Base-by-base conservation (phyloP, 192 early-diverging fungal genomes). In the Anaeromyces robustus region DNA sequence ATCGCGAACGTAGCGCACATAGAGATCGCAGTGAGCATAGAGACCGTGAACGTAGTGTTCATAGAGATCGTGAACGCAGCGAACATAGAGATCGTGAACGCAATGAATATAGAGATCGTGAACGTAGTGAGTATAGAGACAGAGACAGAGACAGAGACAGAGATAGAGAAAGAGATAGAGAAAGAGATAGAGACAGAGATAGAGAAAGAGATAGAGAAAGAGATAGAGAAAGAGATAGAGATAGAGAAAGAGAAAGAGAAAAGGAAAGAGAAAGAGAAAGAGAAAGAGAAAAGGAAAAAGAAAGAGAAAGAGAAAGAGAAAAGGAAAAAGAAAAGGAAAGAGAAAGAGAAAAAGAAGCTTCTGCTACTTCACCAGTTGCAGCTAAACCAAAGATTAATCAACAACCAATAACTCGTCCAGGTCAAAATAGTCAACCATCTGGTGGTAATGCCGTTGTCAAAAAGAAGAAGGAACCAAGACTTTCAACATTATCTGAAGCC, bases 401-500 rank as follows among this genome's bases (percentile, higher is more conserved):
- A 80, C 41, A 77, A 5, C 81, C 41, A 31, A 22, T 30, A 29
- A 77, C 80, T 31, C 82, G 37, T 77, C 81, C 30, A 80, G 84
- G 29, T 79, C 84, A 59, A 83, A 81, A 78, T 77, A 83, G 78
- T 77, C 85, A 82, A 86, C 83, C 78, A 80, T n/a, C n/a, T n/a
- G n/a, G n/a, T n/a, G 82, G 82, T 80, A 83, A 83, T 81, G 81
- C 89, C 81, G 84, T 86, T 79, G 82, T 92, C 83, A 86, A 88
- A 77, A 89, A 92, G 83, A 92, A 92, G 86, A 90, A 92, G 31
- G 93, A 94, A 81, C 93, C 90, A 77, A 87, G 96, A 78, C 89
- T 94, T 83, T 94, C 94, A 78, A 95, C 94, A 39, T 89, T 97
- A 92, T 90, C 94, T 17, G 96, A 99, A 83, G 87, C 93, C 29